phyloP scores from a whole-genome alignment of 116 monocot genomes.

The Dioscorea cayenensis region DNA sequence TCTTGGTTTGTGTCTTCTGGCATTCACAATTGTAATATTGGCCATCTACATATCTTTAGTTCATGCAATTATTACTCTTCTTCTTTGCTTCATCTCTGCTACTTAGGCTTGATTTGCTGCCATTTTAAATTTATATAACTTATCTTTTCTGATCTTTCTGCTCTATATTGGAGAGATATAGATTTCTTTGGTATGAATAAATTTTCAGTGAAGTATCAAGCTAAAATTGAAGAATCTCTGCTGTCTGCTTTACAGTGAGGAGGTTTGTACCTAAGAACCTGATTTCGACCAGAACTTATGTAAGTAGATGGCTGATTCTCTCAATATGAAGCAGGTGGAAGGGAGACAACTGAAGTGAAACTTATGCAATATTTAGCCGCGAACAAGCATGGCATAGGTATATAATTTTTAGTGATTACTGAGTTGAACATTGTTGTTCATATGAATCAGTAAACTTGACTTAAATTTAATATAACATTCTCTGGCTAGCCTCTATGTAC shows the following conservation, averaged over 20 bases:
- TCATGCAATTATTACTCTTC: not conserved
- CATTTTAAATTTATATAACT: not conserved
- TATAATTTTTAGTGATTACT: not conserved
- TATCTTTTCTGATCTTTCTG: not conserved
- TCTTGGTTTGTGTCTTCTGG: slow-evolving; percentile 41
- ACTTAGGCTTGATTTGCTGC: not conserved
- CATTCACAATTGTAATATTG: not conserved
- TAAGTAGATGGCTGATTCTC: slow-evolving; percentile 7
- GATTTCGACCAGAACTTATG: not conserved
- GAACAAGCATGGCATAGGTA: slow-evolving; percentile 99
- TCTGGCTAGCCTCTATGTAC: not conserved
- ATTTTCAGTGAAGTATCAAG: slow-evolving; percentile 87
- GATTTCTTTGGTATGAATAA: not conserved
- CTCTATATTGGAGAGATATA: not conserved
- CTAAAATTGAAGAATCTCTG: slow-evolving; percentile 84
- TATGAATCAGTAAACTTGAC: not conserved
- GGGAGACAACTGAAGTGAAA: slow-evolving; percentile 51
- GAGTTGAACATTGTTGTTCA: not conserved
- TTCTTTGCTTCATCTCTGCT: not conserved
- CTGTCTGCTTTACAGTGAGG: slow-evolving; percentile 62
- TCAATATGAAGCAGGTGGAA: slow-evolving; percentile 31
- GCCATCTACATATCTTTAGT: not conserved
- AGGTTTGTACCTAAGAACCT: slow-evolving; percentile 26
- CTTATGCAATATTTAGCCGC: slow-evolving; percentile 84
- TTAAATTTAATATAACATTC: not conserved